Evolutionary conservation across 768 basidiomycete genomes (phyloP).

Genomic region (Amanita rubescens): DNA sequence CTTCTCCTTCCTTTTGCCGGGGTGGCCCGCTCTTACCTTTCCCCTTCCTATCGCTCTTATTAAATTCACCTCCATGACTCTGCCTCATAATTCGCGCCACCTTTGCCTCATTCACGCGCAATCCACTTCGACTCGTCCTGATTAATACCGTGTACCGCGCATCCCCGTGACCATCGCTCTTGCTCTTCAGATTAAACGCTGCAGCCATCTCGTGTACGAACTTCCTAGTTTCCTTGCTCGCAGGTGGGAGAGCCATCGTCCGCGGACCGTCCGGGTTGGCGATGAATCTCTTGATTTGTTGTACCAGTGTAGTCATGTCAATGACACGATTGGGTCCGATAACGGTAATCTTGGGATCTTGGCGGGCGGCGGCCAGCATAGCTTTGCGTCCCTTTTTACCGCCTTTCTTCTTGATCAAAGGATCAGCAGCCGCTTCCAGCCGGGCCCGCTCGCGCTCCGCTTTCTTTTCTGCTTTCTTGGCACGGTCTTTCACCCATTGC

Average conservation of each 20-base stretch:
- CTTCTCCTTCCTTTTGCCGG: constrained; percentile 71
- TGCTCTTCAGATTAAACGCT: constrained; percentile 71
- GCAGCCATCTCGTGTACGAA: constrained; percentile 73
- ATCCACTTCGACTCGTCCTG: constrained; percentile 57
- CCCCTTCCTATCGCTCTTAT: constrained; percentile 18
- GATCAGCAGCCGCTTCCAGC: constrained; percentile 53
- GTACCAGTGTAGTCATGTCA: constrained; percentile 60
- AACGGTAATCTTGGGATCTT: constrained; percentile 38
- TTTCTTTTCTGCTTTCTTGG: constrained; percentile 76
- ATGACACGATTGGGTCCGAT: constrained; percentile 43
- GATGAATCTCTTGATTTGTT: constrained; percentile 66
- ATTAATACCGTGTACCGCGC: constrained; percentile 68
- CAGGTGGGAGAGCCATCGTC: constrained; percentile 70
- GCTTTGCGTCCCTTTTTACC: constrained; percentile 66
- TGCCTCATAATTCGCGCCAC: constrained; percentile 38
- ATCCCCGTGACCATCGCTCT: constrained; percentile 66
- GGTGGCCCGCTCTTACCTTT: constrained; percentile 23
- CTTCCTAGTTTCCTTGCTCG: constrained; percentile 64
- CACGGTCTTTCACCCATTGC: constrained; percentile 78
- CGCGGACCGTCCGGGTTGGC: constrained; percentile 39
- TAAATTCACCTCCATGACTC: constrained; percentile 26
- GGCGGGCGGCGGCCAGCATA: constrained; percentile 47
- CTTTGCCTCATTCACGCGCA: constrained; percentile 51
- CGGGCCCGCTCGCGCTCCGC: constrained; percentile 50
- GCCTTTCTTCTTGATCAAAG: constrained; percentile 51